Conservation (phyloP, 345 rosid species). For the Eutrema japonicum region DNA sequence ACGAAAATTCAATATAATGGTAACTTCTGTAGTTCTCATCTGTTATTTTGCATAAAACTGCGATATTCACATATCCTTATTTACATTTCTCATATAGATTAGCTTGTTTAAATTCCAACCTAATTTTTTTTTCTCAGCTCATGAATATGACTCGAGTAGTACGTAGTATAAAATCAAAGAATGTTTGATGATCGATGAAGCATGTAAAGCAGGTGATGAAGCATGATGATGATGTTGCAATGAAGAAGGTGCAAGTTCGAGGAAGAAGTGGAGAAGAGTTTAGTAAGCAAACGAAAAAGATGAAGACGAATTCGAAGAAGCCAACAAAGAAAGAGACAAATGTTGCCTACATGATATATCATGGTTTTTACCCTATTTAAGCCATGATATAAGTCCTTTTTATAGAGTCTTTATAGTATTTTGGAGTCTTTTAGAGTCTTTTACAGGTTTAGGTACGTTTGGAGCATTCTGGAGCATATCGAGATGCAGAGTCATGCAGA, state of each 20-base stretch:
- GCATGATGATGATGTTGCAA: slow-evolving; percentile 14
- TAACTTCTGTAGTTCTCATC: not conserved
- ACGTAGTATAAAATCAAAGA: not conserved
- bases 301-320: slow-evolving; percentile 20
- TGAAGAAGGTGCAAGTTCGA: slow-evolving; percentile 25
- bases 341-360: no score
- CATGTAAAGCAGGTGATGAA: slow-evolving; percentile 14
- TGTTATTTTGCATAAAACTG: not conserved
- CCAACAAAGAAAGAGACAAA: slow-evolving; percentile 25
- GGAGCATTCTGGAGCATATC: no score
- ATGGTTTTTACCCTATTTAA: no score
- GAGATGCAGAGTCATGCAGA: no score
- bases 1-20: slow-evolving; percentile 1
- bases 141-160: not conserved
- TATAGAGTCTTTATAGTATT: no score
- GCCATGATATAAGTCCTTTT: no score
- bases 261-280: slow-evolving; percentile 22
- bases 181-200: slow-evolving; percentile 6
- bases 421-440: no score
- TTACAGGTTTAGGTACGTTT: no score
- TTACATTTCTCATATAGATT: not conserved
- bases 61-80: not conserved
- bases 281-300: slow-evolving; percentile 23
- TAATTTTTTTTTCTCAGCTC: not conserved
- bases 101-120: not conserved